phyloP scores from a whole-genome alignment of 2,329 filamentous ascomycete genomes.

The Zasmidium citrigriseum region DNA sequence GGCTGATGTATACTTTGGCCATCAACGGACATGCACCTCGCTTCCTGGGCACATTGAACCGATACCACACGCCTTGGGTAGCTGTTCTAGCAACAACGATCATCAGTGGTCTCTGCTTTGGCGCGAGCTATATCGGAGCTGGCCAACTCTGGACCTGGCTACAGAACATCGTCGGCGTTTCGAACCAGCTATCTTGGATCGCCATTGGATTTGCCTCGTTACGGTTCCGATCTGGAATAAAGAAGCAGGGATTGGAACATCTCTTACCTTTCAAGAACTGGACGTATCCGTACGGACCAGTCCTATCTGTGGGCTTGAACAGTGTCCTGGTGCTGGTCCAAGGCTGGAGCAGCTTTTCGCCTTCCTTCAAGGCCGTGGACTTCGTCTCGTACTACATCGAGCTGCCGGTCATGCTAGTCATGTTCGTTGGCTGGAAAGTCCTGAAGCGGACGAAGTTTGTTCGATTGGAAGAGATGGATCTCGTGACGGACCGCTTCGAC shows the following conservation, averaged over 20 bases:
- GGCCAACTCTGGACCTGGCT: conserved; percentile 68
- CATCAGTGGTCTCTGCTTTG: conserved; percentile 57
- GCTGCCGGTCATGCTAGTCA: conserved; percentile 59
- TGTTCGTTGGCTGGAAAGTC: conserved; percentile 59
- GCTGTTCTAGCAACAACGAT: conserved; percentile 45
- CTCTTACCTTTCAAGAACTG: conserved; percentile 66
- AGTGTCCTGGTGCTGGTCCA: conserved; percentile 63
- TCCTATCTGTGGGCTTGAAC: conserved; percentile 59
- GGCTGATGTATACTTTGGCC: conserved; percentile 59
- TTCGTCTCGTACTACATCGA: conserved; percentile 65
- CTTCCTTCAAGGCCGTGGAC: conserved; percentile 57
- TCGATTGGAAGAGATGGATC: conserved; percentile 50
- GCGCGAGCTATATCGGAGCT: conserved; percentile 64
- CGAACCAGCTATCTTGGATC: conserved; percentile 67
- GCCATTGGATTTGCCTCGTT: conserved; percentile 65
- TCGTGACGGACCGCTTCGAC: conserved; percentile 33
- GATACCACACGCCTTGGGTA: conserved; percentile 56
- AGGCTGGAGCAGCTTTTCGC: conserved; percentile 65
- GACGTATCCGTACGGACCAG: conserved; percentile 65
- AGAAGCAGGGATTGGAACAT: conserved; percentile 60
- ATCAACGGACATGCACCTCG: conserved; percentile 58
- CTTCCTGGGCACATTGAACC: conserved; percentile 53
- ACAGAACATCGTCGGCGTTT: conserved; percentile 68
- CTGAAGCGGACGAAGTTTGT: conserved; percentile 51
- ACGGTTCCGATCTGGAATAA: conserved; percentile 63